A percentile compares a stretch with the other conserved stretches of the same genome.
Evolutionary conservation across 1,284 basidiomycete species (phyloP).

Genomic region (Sanghuangporus sanghuang): DNA sequence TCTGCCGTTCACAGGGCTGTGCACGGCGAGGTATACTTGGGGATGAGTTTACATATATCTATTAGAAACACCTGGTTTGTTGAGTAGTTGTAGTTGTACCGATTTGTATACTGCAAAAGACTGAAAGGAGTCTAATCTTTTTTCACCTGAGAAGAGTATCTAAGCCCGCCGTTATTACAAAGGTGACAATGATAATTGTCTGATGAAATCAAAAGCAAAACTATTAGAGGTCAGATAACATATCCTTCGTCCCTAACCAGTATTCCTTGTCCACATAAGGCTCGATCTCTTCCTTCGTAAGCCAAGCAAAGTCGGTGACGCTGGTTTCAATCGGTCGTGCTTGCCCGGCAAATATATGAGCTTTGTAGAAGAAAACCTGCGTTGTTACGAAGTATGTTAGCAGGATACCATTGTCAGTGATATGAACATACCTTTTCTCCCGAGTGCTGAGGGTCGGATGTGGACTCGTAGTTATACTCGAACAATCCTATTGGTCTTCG

Average conservation of each 20-base stretch:
- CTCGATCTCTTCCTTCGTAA: constrained; percentile 84
- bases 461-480: constrained; percentile 36
- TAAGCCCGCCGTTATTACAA: not conserved
- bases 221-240: constrained; percentile 66
- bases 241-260: constrained; percentile 74
- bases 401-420: not conserved
- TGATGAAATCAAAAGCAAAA: constrained; percentile 1
- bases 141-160: no score
- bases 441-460: not conserved
- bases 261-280: constrained; percentile 58
- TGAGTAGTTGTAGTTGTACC: no score
- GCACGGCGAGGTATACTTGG: no score
- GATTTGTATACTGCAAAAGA: no score
- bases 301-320: constrained; percentile 79
- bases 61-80: no score
- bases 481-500: constrained; percentile 69
- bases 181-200: not conserved
- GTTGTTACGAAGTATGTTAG: not conserved
- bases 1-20: no score
- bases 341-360: constrained; percentile 78
- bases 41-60: no score
- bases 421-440: constrained; percentile 16
- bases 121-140: no score
- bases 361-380: constrained; percentile 74
- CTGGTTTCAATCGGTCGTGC: constrained; percentile 46